These are phyloP conservation scores for Malassezia brasiliensis DNA, from an alignment of 1,284 basidiomycete species.

Conservation along the genomic window DNA sequence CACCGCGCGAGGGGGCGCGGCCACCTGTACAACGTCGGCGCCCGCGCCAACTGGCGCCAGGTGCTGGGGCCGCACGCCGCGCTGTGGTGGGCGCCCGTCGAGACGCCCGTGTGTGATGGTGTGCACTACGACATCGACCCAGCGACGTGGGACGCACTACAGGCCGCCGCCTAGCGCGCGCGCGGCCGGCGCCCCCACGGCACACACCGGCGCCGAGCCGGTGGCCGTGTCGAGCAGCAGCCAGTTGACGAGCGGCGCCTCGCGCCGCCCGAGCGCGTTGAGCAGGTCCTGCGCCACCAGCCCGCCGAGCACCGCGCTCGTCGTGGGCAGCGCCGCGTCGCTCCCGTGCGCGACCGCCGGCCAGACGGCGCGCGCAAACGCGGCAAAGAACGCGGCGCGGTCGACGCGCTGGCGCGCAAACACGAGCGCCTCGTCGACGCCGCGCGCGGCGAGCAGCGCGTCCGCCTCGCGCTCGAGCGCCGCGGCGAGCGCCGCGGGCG, in stretches of 20 bases:
- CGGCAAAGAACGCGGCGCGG: conserved; percentile 7
- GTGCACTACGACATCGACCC: conserved; percentile 8
- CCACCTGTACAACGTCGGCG: conserved; percentile 40
- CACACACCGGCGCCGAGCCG: conserved; percentile 9
- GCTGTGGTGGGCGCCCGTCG: conserved; percentile 34
- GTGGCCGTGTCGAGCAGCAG: conserved; percentile 67
- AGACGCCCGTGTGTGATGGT: conserved; percentile 21
- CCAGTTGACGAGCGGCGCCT: conserved; percentile 84
- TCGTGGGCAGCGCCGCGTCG: conserved; percentile 76
- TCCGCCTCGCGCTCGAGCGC: conserved; percentile 1
- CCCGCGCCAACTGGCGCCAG: conserved; percentile 24
- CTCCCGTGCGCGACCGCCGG: conserved; percentile 54
- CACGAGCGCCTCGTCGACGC: conserved; percentile 10
- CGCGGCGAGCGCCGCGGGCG: not conserved
- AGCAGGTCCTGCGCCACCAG: conserved; percentile 88
- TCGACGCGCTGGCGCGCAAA: conserved; percentile 1
- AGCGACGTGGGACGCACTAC: not conserved
- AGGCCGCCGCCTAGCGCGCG: not conserved
- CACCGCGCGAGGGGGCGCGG: not conserved
- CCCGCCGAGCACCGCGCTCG: conserved; percentile 73
- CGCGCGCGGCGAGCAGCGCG: conserved; percentile 16
- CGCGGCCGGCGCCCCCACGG: conserved; percentile 3
- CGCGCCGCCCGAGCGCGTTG: conserved; percentile 76
- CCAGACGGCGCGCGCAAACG: conserved; percentile 11
- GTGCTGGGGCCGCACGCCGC: conserved; percentile 29